Percentiles rank a stretch among this genome's conserved stretches.
Conservation (phyloP, 2,329 filamentous ascomycete species). For the Diaporthe capsici region DNA sequence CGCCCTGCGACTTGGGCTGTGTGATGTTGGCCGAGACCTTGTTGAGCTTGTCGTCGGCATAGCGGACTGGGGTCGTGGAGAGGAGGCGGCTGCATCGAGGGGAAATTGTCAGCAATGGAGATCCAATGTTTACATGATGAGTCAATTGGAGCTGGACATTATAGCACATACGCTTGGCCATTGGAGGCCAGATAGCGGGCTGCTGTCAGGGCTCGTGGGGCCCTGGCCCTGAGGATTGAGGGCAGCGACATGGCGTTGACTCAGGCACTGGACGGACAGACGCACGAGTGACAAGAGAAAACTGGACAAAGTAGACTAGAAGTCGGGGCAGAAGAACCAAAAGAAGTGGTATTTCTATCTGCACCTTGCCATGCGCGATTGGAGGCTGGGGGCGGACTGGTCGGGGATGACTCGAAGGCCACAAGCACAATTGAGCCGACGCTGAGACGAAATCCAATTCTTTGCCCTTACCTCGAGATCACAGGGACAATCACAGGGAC, state of each 20-base stretch:
- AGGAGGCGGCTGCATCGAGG: conserved; percentile 60
- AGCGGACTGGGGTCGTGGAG: conserved; percentile 64
- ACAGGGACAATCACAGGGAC: conserved; percentile 51
- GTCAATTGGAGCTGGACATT: conserved; percentile 19
- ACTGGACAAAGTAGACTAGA: not conserved
- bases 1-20: conserved; percentile 97
- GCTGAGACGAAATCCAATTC: conserved; percentile 28
- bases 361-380: conserved; percentile 16
- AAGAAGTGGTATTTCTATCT: conserved; percentile 30
- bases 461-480: conserved; percentile 44
- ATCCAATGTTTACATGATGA: not conserved
- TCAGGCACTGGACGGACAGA: conserved; percentile 6
- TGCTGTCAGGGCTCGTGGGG: conserved; percentile 42
- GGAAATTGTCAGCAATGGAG: conserved; percentile 1
- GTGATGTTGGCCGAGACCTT: conserved; percentile 88
- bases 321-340: not conserved
- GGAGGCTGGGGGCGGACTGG: conserved; percentile 35
- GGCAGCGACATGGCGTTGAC: conserved; percentile 41
- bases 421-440: conserved; percentile 17
- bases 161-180: conserved; percentile 45
- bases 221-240: conserved; percentile 44
- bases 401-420: conserved; percentile 43
- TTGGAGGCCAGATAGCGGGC: conserved; percentile 37
- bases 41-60: conserved; percentile 76
- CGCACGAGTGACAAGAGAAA: not conserved